Evolutionary conservation across 306 rosid genomes (phyloP), one percentile per base, ranked within the genome.

Genomic region (Benincasa hispida): DNA sequence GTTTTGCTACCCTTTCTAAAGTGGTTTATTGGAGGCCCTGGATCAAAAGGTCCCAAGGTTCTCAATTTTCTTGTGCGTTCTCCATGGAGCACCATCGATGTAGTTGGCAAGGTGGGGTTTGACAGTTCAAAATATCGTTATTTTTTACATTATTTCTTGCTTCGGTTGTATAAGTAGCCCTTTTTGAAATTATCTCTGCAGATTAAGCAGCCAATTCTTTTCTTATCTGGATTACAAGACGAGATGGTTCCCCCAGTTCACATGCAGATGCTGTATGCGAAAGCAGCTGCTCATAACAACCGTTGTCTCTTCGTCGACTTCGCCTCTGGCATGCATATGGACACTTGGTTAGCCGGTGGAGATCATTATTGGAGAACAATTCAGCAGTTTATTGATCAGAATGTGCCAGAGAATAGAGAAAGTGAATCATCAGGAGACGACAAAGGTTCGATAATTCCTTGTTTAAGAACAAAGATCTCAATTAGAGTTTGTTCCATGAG

Each of bases 291-390:
- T 75, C 98, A 81, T 75, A 95, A 95, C 86, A 88, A 81, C 67
- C 87, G 2, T 14, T 90, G 99, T 79, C 84, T 63, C 60, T 92
- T 92, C 80, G 90, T 84, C 76, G 98, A 95, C 9, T 90, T 95
- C 82, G 97, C 98, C 53, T 82, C 84, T 7, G 99, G 99, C 73
- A 95, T 92, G 99, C 99, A 95, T 83, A 95, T 95, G 99, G 96
- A 95, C 82, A 92, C 99, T 75, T 95, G 99, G 99, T 68, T 84
- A 17, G 62, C 91, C 42, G 99, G 99, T 81, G 99, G 99, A 42
- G 99, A 90, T 75, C 77, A 78, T 11, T 95, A 95, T 81, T 95
- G 99, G 99, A 87, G 85, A 84, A 85, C 99, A 74, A 54, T 92
- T 79, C 91, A 79, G 78, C 86, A 86, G 81, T 95, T 95, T 82